Evolutionary conservation across 163 green algal genomes (phyloP).

Genomic region (Chlorella variabilis): DNA sequence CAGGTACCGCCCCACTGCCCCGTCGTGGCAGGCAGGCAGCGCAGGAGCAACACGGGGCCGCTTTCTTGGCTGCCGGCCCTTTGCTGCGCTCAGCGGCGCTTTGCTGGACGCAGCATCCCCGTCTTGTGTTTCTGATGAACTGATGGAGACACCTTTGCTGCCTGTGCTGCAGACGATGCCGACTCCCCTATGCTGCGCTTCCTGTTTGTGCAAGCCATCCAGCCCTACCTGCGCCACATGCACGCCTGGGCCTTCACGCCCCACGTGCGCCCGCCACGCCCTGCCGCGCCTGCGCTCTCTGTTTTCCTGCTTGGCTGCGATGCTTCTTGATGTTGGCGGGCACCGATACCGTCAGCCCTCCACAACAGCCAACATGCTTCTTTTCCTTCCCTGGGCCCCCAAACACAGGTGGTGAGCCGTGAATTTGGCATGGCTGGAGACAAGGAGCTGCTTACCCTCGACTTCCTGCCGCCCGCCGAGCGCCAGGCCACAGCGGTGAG

Average conservation of each 20-base stretch:
- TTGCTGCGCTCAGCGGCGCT: no score
- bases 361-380: neutral
- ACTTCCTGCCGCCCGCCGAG: constrained; percentile 25
- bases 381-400: no score
- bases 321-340: no score
- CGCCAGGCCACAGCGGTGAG: neutral
- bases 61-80: no score
- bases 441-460: constrained; percentile 16
- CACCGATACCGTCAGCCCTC: no score
- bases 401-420: neutral
- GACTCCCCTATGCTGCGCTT: constrained; percentile 33
- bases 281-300: constrained; percentile 31
- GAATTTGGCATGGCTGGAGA: constrained; percentile 22
- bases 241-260: constrained; percentile 44
- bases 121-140: no score
- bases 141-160: no score
- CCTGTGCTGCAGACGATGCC: constrained; percentile 10
- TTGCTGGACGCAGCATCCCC: no score
- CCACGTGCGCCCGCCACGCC: neutral
- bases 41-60: no score
- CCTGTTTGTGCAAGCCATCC: constrained; percentile 41
- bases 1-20: constrained; percentile 7
- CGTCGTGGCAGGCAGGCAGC: no score
- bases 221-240: constrained; percentile 48
- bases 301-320: constrained; percentile 42